Evolutionary conservation across 1,284 basidiomycete genomes (phyloP), one percentile per base, ranked within the genome.

Genomic region (Xerocomus minutiporus): DNA sequence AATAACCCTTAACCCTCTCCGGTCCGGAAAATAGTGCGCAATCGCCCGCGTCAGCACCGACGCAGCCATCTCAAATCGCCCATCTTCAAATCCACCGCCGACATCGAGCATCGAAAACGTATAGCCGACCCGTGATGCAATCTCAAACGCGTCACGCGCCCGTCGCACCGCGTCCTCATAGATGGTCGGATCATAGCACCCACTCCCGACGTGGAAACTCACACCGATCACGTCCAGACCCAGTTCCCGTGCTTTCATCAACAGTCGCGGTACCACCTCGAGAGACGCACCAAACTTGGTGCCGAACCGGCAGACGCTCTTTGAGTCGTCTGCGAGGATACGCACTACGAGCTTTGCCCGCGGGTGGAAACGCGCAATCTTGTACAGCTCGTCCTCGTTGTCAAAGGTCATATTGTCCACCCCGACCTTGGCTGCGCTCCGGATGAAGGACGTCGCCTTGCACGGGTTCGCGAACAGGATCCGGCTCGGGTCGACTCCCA

Each of bases 381-480:
- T 99, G 82, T 91, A 80, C n/a, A 99, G 77, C 71, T 99, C 97
- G 73, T 99, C 97, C 48, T 82, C 82, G 72, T 99, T 99, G 76
- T 99, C 97, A 67, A 99, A 99, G 0, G 96, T 98, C 91, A 97
- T 97, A 74, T 84, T 85, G 63, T 91, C 82, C 45, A 99, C 93
- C 25, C 88, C 87, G 28, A 79, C 72, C 59, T 80, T 82, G 35
- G 84, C 84, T 12, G 97, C 91, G 60, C 85, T 84, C 53, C 93
- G 90, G 60, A 99, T 83, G 73, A 97, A 97, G 8, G 93, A 96
- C 8, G 84, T 80, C 1, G 96, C 93, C 75, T 99, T 99, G 86
- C 96, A 99, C 0, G 97, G 97, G 74, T 99, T 99, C 61, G 97
- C 97, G 68, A 95, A 99, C 67, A 99, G 93, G 77, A 99, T 91